Evolutionary conservation across 2,329 filamentous ascomycete species (phyloP).

Genomic region (Endothia cerciana): DNA sequence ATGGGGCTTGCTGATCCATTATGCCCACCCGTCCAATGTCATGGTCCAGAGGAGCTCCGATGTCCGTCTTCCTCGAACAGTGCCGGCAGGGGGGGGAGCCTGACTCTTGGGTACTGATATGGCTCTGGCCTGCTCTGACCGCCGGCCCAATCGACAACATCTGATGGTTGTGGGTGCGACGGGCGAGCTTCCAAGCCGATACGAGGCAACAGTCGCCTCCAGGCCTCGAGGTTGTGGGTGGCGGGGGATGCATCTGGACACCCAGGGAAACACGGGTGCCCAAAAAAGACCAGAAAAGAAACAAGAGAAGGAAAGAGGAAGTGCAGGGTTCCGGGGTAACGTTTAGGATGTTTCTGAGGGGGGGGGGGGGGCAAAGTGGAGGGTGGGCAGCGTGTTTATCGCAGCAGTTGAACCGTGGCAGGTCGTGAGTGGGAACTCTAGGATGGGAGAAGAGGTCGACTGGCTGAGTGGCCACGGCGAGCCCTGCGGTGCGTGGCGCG

Average conservation of each 20-base stretch:
- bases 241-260: too few relatives aligned
- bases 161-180: not conserved
- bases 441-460: too few relatives aligned
- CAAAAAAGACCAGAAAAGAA: too few relatives aligned
- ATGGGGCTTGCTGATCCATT: not conserved
- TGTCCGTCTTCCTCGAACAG: not conserved
- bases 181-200: not conserved
- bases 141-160: not conserved
- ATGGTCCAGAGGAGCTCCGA: not conserved
- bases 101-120: not conserved
- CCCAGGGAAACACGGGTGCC: too few relatives aligned
- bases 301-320: too few relatives aligned
- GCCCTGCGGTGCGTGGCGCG: not conserved
- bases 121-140: not conserved
- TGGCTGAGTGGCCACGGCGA: slow-evolving; percentile 8
- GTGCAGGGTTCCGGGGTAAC: too few relatives aligned
- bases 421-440: not conserved
- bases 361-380: too few relatives aligned
- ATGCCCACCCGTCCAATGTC: slow-evolving; percentile 12
- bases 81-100: not conserved
- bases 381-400: too few relatives aligned
- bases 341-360: too few relatives aligned
- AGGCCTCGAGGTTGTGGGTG: too few relatives aligned
- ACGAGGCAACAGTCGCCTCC: too few relatives aligned
- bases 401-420: not conserved